Evolutionary conservation across 495 filamentous ascomycete species (phyloP), one percentile per base, ranked within the genome.

Genomic region (Lineolata rhizophorae): DNA sequence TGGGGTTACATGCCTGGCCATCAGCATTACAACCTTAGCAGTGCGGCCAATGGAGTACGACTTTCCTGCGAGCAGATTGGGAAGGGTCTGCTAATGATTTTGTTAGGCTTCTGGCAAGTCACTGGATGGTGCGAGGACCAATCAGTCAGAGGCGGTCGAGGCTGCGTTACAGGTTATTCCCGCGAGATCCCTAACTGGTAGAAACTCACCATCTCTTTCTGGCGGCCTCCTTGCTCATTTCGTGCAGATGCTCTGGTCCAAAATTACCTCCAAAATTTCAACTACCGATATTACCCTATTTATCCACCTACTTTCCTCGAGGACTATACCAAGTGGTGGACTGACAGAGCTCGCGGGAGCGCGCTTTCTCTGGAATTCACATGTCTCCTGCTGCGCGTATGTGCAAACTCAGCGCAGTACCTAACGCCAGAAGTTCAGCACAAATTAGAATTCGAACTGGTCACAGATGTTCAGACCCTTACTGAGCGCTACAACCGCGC

Each of bases 301-400:
- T 66, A 64, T 29, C 58, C 55, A 9, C 48, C 58, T 2, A 50
- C 51, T 4, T 67, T 64, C 26, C 48, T 50, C 24, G 49, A 53
- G 0, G 55, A 61, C 20, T 65, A 65, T 43, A 43, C 53, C 19
- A 43, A 48, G 17, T 63, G 60, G 60, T 67, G 61, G 60, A 39
- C 51, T 15, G 46, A 48, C 9, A 50, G 47, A 11, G 37, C 36
- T 5, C 35, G 37, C 2, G 36, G 45, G 10, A 42, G 47, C 13
- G 35, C 42, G 13, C 43, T 57, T 8, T 52, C 53, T 4, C 45
- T 57, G 1, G 58, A 53, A 33, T 52, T 64, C 27, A 68, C 61
- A 8, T 60, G 57, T 40, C 43, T 68, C 26, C 48, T 66, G n/a
- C 39, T 64, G 4, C 52, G 58, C 5, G 53, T 68, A 4, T 62